Percentiles rank a stretch among this genome's conserved stretches.
Evolutionary conservation across 2,329 filamentous ascomycete species (phyloP).

Genomic region (Colletotrichum eleusines): DNA sequence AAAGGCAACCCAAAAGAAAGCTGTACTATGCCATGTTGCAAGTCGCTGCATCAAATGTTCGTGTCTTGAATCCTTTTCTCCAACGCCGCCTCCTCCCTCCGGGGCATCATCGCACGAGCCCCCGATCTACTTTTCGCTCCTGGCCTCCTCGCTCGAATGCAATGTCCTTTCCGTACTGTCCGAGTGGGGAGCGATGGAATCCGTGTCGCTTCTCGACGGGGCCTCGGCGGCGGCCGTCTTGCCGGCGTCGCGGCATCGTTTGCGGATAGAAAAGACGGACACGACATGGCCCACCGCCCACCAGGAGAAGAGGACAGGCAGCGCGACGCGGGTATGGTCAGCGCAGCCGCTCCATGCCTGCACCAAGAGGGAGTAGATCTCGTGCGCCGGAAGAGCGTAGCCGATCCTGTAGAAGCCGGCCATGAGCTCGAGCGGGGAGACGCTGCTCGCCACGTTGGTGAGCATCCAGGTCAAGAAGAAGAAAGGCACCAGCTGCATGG

Average conservation of each 20-base stretch:
- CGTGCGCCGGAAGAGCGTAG: constrained; percentile 53
- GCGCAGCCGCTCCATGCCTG: constrained; percentile 59
- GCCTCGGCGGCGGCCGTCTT: constrained; percentile 3
- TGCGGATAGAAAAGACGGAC: constrained; percentile 45
- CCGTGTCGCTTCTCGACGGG: not conserved
- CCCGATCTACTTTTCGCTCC: constrained; percentile 17
- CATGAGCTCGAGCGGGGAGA: constrained; percentile 54
- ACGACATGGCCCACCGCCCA: constrained; percentile 49
- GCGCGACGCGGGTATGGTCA: constrained; percentile 52
- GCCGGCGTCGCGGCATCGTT: constrained; percentile 39
- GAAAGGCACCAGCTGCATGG: constrained; percentile 55
- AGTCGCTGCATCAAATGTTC: not conserved
- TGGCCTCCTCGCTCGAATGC: constrained; percentile 17
- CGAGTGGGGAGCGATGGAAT: not conserved
- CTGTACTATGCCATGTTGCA: constrained; percentile 13
- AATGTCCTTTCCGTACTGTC: constrained; percentile 27
- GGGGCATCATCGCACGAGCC: too few species aligned
- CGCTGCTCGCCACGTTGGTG: constrained; percentile 52
- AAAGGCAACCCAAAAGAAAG: not conserved
- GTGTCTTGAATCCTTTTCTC: too few species aligned
- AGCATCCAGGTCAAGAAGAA: constrained; percentile 58
- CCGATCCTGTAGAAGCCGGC: constrained; percentile 56
- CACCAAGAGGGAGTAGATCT: constrained; percentile 51
- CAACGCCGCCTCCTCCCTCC: not conserved
- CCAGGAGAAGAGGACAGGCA: constrained; percentile 58